Evolutionary conservation across 208 protist species (phyloP), one percentile per base, ranked within the genome.

Genomic region (Leishmania major): DNA sequence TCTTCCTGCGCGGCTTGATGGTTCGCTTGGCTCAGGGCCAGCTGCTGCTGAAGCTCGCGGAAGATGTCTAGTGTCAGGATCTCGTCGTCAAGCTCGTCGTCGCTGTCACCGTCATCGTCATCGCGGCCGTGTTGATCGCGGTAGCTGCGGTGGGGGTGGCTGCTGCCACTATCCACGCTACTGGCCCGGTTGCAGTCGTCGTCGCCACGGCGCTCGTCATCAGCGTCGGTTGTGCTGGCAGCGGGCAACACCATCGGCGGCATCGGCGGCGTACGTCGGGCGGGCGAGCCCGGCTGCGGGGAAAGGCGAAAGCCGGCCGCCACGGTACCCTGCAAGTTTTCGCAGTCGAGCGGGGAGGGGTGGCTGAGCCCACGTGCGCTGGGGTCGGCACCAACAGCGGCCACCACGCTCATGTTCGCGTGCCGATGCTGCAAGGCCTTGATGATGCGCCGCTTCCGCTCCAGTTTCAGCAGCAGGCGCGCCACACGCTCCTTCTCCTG

Each of bases 1-100:
- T 90, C 86, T n/a, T 78, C 78, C 40, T 88, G 79, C 22, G 89
- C 81, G 55, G 86, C 45, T n/a, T 82, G 75, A 57, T 90, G 84
- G 71, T 78, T 78, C 28, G 87, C 88, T 75, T 90, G 83, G 37
- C 80, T 86, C 37, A 89, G 79, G 19, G 87, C 84, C 13, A 96
- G 87, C 62, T 92, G 88, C 49, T 85, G 75, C 59, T 86, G 81
- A 25, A 95, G 83, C 70, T 85, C 80, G 25, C 78, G 80, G 64
- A 85, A 85, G 40, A 82, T 74, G 75, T 83, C 72, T 28, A 83
- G 69, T 47, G 60, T 64, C 77, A 86, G 51, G 45, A 60, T 69
- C 0, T 87, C 81, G 43, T 82, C 81, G 25, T 84, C 79, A 45
- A 77, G 59, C 47, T 87, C 84, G 67, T 80, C 79, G 70, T 87